Percentiles rank a stretch among this genome's conserved stretches.
Evolutionary conservation across 2,329 filamentous ascomycete genomes (phyloP).

Genomic region (Chrysosphaeria jannelii): DNA sequence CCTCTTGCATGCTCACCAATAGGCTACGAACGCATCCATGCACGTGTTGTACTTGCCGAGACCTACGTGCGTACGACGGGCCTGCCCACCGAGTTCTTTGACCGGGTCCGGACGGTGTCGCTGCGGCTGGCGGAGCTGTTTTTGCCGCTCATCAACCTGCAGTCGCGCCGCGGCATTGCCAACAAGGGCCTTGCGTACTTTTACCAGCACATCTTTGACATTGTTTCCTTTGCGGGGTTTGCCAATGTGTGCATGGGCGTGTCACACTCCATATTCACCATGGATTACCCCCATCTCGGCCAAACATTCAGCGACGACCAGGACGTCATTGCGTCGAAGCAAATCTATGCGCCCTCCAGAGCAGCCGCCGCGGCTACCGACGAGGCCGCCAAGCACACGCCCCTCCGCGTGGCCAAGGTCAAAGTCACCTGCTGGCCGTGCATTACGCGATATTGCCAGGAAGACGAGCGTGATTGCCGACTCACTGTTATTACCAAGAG

Average conservation of each 20-base stretch:
- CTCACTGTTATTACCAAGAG: slow-evolving; percentile 6
- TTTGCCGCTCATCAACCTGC: slow-evolving; percentile 9
- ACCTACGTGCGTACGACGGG: slow-evolving; percentile 6
- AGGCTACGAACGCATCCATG: slow-evolving; percentile 11
- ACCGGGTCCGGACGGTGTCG: slow-evolving; percentile 9
- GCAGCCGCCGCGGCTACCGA: neutral
- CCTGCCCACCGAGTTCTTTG: too few species aligned
- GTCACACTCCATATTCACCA: slow-evolving; percentile 8
- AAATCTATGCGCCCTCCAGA: slow-evolving; percentile 2
- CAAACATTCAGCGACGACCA: slow-evolving; percentile 6
- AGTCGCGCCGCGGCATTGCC: slow-evolving; percentile 4
- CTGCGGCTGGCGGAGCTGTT: slow-evolving; percentile 9
- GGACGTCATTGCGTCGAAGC: slow-evolving; percentile 1
- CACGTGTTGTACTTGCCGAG: slow-evolving; percentile 8
- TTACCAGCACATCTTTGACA: slow-evolving; percentile 9
- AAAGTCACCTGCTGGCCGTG: slow-evolving; percentile 8
- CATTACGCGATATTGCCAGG: slow-evolving; percentile 7
- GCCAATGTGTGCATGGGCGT: slow-evolving; percentile 8
- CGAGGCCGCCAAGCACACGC: neutral
- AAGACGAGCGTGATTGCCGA: slow-evolving; percentile 4
- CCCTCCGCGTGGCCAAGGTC: slow-evolving; percentile 6
- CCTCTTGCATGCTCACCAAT: slow-evolving; percentile 1
- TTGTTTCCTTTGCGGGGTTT: slow-evolving; percentile 8
- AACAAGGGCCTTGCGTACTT: slow-evolving; percentile 3
- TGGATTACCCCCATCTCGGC: slow-evolving; percentile 7